Evolutionary conservation across 2,329 filamentous ascomycete species (phyloP).

Genomic region (Fusarium penzigii): DNA sequence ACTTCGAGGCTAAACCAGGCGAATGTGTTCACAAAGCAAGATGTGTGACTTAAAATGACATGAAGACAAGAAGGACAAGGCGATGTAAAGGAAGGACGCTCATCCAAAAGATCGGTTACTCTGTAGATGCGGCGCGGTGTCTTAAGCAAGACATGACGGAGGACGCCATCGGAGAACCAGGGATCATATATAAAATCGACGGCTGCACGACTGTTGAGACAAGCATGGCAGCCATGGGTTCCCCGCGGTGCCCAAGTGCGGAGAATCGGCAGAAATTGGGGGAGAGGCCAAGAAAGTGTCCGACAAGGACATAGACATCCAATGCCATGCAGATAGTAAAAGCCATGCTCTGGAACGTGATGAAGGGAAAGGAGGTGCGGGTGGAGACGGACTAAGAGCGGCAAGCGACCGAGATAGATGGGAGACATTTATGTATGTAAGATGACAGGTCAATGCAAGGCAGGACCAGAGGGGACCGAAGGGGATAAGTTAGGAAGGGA

Average conservation of each 20-base stretch:
- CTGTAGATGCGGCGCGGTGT: too few species aligned
- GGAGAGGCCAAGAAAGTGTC: too few species aligned
- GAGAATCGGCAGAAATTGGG: too few species aligned
- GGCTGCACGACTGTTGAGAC: too few species aligned
- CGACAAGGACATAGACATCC: too few species aligned
- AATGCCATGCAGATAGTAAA: constrained; percentile 13
- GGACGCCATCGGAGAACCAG: too few species aligned
- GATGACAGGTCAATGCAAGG: constrained; percentile 3
- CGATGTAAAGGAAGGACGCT: background rate
- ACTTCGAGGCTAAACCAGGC: background rate
- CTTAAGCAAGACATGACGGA: background rate
- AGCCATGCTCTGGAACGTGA: constrained; percentile 16
- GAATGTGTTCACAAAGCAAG: background rate
- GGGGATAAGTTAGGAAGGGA: too few species aligned
- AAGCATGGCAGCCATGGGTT: too few species aligned
- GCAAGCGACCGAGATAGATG: constrained; percentile 8
- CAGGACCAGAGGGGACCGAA: too few species aligned
- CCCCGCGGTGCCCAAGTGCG: too few species aligned
- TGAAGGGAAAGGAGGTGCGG: constrained; percentile 14
- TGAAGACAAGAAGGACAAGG: constrained; percentile 10
- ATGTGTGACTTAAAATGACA: background rate
- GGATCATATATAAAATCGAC: too few species aligned
- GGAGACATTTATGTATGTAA: constrained; percentile 1
- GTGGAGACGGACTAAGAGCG: constrained; percentile 17
- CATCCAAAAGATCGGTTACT: too few species aligned